These are phyloP conservation scores for Acacia pycnantha DNA, from an alignment of 331 rosid species.

Conservation along the genomic window DNA sequence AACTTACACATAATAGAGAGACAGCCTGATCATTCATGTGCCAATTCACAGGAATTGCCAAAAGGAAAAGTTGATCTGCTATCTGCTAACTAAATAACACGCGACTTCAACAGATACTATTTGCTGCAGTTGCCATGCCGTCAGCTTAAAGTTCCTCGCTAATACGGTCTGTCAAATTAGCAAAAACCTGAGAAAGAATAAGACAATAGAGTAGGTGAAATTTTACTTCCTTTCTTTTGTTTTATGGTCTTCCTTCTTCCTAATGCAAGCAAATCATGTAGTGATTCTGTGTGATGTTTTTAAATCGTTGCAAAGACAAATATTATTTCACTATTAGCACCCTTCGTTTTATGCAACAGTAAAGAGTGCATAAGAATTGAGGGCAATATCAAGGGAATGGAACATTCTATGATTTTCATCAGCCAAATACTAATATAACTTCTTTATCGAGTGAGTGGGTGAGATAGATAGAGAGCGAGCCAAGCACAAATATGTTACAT, in stretches of 20 bases:
- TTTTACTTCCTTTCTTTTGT: neutral
- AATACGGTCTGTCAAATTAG: slow-evolving; percentile 29
- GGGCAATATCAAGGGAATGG: neutral
- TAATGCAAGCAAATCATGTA: neutral
- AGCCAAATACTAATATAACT: neutral
- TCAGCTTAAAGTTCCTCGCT: slow-evolving; percentile 25
- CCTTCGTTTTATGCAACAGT: neutral
- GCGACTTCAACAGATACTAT: neutral
- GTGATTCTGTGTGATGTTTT: neutral
- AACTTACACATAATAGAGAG: slow-evolving; percentile 19
- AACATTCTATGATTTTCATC: slow-evolving; percentile 9
- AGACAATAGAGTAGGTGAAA: neutral
- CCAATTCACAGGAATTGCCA: slow-evolving; percentile 26
- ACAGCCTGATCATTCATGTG: slow-evolving; percentile 22
- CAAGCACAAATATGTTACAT: neutral
- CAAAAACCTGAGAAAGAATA: slow-evolving; percentile 36
- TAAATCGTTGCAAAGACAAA: neutral
- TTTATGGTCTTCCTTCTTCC: neutral
- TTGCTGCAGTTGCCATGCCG: neutral
- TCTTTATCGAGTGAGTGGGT: neutral
- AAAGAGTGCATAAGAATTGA: neutral
- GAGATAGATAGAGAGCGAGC: neutral
- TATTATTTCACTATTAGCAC: neutral
- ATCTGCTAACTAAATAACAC: neutral
- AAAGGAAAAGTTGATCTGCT: neutral